Percentiles rank a stretch among this genome's conserved stretches.
Evolutionary conservation across 768 basidiomycete species (phyloP).

Genomic region (Hygrocybe coccinea): DNA sequence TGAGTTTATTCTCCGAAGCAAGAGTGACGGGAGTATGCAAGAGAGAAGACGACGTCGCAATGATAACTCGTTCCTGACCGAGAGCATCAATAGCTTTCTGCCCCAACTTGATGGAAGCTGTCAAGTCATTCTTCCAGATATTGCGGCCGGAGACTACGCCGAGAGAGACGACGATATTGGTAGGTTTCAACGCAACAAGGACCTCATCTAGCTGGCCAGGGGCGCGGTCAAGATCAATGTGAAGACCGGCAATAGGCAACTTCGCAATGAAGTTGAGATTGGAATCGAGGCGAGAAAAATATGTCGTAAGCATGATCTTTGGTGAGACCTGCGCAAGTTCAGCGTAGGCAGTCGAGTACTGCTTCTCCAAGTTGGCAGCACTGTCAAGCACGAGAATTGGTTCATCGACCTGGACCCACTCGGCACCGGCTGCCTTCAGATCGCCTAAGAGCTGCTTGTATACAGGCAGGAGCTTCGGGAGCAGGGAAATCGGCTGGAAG

Average conservation of each 20-base stretch:
- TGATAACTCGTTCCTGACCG: slow-evolving; percentile 82
- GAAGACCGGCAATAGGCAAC: slow-evolving; percentile 89
- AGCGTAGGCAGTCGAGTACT: slow-evolving; percentile 76
- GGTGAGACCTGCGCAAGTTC: slow-evolving; percentile 79
- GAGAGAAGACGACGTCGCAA: slow-evolving; percentile 95
- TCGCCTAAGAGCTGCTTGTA: slow-evolving; percentile 87
- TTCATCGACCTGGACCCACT: slow-evolving; percentile 96
- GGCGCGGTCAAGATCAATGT: slow-evolving; percentile 95
- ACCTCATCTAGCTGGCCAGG: slow-evolving; percentile 83
- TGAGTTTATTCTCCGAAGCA: slow-evolving; percentile 86
- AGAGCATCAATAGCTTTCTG: slow-evolving; percentile 82
- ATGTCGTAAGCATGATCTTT: slow-evolving; percentile 91
- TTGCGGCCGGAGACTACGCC: slow-evolving; percentile 97
- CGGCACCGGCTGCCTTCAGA: slow-evolving; percentile 88
- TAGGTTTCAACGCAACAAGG: slow-evolving; percentile 77
- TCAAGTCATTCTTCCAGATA: slow-evolving; percentile 98
- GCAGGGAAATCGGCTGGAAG: slow-evolving; percentile 89
- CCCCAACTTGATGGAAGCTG: slow-evolving; percentile 71
- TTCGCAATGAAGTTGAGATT: slow-evolving; percentile 86
- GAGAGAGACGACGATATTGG: slow-evolving; percentile 77
- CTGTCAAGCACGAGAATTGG: slow-evolving; percentile 91
- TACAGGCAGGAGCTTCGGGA: slow-evolving; percentile 83
- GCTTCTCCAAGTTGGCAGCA: slow-evolving; percentile 68
- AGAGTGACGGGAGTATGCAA: slow-evolving; percentile 97
- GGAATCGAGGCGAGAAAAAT: slow-evolving; percentile 93